phyloP scores from a whole-genome alignment of 306 rosid genomes.

The Quercus rubra region DNA sequence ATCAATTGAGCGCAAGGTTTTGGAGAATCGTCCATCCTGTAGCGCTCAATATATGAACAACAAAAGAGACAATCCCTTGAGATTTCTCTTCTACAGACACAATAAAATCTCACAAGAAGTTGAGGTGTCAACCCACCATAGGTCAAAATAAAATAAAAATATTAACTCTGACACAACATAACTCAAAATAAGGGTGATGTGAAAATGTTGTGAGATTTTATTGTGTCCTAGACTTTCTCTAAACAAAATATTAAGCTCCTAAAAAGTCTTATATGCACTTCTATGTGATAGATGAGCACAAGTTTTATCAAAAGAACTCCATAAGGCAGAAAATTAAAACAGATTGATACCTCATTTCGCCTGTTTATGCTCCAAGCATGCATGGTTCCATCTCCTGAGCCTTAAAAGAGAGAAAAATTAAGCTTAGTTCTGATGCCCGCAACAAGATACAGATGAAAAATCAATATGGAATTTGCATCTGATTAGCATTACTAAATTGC shows the following conservation, averaged over 20 bases:
- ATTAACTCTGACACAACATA: no score
- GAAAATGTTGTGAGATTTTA: no score
- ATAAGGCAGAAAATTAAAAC: background rate
- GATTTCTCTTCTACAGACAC: background rate
- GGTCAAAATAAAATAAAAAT: no score
- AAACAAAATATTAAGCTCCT: no score
- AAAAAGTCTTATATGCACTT: no score
- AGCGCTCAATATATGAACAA: background rate
- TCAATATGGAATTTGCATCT: background rate
- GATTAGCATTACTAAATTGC: background rate
- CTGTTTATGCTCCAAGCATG: conserved; percentile 89
- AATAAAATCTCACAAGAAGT: no score
- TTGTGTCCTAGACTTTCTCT: no score
- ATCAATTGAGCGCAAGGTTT: background rate
- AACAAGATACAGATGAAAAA: background rate
- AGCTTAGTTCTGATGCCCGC: conserved; percentile 3
- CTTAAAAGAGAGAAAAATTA: conserved; percentile 27
- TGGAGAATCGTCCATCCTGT: background rate
- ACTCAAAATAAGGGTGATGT: no score
- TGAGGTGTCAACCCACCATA: no score
- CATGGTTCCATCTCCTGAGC: conserved; percentile 85
- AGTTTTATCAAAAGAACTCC: background rate
- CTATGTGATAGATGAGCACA: background rate
- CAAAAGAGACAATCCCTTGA: background rate
- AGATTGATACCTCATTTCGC: conserved; percentile 65